phyloP scores from a whole-genome alignment of 2,329 filamentous ascomycete genomes.

The Penicillium olsonii region DNA sequence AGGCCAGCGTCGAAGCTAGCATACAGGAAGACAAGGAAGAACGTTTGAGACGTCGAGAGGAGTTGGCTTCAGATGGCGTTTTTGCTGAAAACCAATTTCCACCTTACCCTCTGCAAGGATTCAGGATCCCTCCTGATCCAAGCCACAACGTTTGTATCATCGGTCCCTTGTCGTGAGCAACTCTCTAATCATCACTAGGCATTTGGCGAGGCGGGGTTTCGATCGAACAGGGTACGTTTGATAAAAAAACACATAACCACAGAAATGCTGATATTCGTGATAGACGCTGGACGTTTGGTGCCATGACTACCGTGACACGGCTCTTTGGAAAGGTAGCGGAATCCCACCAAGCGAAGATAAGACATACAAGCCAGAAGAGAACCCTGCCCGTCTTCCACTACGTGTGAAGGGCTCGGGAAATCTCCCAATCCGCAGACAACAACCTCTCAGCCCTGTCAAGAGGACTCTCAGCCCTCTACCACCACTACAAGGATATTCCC shows the following conservation, averaged over 20 bases:
- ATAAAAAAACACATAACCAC: no score
- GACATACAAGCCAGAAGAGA: no score
- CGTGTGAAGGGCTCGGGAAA: no score
- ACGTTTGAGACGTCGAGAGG: background rate
- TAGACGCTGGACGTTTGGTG: no score
- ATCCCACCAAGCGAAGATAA: no score
- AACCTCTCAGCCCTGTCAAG: background rate
- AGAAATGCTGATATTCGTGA: no score
- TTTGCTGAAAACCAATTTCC: background rate
- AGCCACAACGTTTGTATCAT: conserved; percentile 10
- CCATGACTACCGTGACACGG: no score
- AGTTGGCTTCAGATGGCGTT: background rate
- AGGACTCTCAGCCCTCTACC: background rate
- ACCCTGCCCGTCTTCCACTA: no score
- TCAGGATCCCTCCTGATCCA: background rate
- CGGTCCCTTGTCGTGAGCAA: background rate
- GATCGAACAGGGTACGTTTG: background rate
- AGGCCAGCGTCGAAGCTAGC: conserved; percentile 1
- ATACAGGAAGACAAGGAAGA: background rate
- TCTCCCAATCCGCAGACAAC: background rate
- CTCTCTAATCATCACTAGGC: background rate
- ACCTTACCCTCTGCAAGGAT: conserved; percentile 3
- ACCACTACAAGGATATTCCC: background rate
- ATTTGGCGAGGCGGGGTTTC: background rate
- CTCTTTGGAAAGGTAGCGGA: no score